Percentiles rank a stretch among this genome's conserved stretches.
Evolutionary conservation across 2,329 filamentous ascomycete species (phyloP).

Genomic region (Pseudogymnoascus destructans): DNA sequence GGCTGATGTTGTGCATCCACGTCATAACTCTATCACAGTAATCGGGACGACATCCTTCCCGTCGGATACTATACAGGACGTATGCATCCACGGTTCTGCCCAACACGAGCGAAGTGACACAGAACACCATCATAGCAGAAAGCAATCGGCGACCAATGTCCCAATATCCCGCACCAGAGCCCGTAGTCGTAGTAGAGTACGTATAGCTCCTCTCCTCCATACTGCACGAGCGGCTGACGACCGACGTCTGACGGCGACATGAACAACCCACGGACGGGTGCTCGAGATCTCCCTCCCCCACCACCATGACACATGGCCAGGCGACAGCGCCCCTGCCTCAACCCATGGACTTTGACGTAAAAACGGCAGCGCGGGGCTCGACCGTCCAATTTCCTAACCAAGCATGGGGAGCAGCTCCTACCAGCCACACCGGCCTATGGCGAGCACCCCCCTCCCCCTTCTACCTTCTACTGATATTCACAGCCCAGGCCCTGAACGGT

Average conservation of each 20-base stretch:
- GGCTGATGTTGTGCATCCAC: conserved; percentile 1
- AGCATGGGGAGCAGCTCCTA: background rate
- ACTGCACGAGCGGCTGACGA: background rate
- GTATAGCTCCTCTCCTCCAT: background rate
- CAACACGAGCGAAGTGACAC: background rate
- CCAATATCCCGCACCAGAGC: background rate
- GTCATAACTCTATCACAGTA: background rate
- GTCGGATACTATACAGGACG: background rate
- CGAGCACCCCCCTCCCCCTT: background rate
- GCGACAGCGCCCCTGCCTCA: background rate
- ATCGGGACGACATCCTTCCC: background rate
- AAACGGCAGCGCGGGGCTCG: background rate
- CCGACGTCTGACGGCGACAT: background rate
- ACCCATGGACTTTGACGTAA: background rate
- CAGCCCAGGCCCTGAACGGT: background rate
- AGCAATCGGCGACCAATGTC: background rate
- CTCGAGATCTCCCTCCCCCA: background rate
- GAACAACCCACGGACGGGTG: background rate
- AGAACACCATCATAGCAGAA: background rate
- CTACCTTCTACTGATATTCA: background rate
- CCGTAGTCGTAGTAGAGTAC: no score
- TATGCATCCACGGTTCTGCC: background rate
- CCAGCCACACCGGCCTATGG: background rate
- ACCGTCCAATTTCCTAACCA: background rate
- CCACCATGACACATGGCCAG: background rate